Conservation (phyloP, 768 basidiomycete species). For the Boletus pseudopeckii region DNA sequence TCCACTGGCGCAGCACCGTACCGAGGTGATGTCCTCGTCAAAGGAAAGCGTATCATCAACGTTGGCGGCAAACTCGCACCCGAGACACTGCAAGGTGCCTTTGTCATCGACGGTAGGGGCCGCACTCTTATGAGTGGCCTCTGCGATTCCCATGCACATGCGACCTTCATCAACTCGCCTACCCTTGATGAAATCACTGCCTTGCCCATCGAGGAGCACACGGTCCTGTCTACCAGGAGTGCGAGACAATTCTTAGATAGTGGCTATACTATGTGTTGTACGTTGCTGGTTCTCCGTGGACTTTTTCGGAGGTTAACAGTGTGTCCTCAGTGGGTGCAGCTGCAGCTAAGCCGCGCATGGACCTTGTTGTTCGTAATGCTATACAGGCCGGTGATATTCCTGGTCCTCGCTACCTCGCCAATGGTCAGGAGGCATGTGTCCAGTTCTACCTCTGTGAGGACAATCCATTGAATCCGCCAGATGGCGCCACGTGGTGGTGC, state of each 20-base stretch:
- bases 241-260: constrained; percentile 34
- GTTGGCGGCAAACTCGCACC: constrained; percentile 26
- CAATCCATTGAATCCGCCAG: constrained; percentile 5
- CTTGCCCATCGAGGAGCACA: constrained; percentile 33
- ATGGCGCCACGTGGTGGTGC: constrained; percentile 32
- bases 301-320: neutral
- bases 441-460: neutral
- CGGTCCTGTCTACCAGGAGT: constrained; percentile 27
- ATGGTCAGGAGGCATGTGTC: constrained; percentile 31
- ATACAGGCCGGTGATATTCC: constrained; percentile 34
- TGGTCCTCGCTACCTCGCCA: constrained; percentile 36
- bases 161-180: constrained; percentile 30
- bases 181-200: constrained; percentile 30
- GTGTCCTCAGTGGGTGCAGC: constrained; percentile 32
- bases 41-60: constrained; percentile 28
- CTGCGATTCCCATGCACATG: constrained; percentile 35
- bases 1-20: constrained; percentile 34
- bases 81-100: constrained; percentile 18
- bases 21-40: constrained; percentile 33
- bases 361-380: constrained; percentile 33
- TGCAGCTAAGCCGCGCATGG: constrained; percentile 32
- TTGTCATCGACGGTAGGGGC: constrained; percentile 30
- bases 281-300: neutral
- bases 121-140: constrained; percentile 37
- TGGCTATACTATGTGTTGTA: constrained; percentile 38